Base-by-base conservation (phyloP, 1,284 basidiomycete species). In the Cryptococcus hybrid region DNA sequence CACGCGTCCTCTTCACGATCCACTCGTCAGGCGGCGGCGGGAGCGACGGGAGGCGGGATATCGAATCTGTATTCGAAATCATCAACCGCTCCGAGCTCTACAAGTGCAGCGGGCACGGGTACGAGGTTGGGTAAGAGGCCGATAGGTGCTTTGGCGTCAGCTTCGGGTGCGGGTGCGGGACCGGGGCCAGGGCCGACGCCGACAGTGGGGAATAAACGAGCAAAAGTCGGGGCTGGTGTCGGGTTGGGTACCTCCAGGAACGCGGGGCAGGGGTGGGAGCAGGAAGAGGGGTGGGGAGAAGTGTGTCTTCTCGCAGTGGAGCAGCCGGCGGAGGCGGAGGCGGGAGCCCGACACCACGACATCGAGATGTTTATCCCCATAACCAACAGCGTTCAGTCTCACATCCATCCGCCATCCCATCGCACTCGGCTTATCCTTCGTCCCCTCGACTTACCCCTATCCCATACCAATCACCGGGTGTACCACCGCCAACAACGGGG, bases 41-140 rank as follows among this genome's bases (percentile, higher is more conserved):
- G n/a, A n/a, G n/a, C 18, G 18, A 18, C 18, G 76, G 87, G 82
- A 4, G 18, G 18, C 18, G 18, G 18, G 18, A 18, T 18, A 18
- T 18, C 18, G 18, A 18, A 18, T 18, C 18, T 18, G 18, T 18
- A 18, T 18, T 18, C 18, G 18, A 18, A 18, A 18, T 18, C 18
- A 18, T 18, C 18, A 18, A 18, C 18, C 18, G 18, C 18, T 18
- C 18, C 18, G 18, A 18, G 18, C 18, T 18, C 18, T 18, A 18
- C 18, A 18, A 18, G 18, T 18, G 18, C 18, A 18, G 18, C 11
- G 7, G 36, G 36, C 37, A 51, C 35, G 35, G 49, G 34, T 8
- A 38, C 35, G 11, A 18, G 18, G 18, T 18, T 18, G 18, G 18
- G 18, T 18, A 18, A 18, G 18, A 18, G 18, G 18, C 18, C 18